phyloP scores from a whole-genome alignment of 257 asterid genomes.

The Forsythia viridissima region DNA sequence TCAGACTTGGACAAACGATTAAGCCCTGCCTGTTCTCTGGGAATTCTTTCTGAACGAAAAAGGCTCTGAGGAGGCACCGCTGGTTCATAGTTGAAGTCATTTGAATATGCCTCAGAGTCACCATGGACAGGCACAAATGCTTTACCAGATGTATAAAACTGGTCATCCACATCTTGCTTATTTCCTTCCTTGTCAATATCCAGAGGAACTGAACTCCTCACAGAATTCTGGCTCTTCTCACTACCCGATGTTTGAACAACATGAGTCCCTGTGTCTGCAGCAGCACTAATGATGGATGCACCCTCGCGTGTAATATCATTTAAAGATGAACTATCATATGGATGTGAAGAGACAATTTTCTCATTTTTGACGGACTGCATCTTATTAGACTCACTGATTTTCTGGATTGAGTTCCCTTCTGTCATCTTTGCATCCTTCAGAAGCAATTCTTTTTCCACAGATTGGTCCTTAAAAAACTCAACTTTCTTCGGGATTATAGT shows the following conservation, averaged over 20 bases:
- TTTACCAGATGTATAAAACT: conserved; percentile 33
- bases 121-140: conserved; percentile 40
- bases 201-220: conserved; percentile 33
- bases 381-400: conserved; percentile 44
- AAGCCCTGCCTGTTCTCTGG: conserved; percentile 65
- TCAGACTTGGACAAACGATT: conserved; percentile 77
- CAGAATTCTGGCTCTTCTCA: conserved; percentile 46
- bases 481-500: conserved; percentile 39
- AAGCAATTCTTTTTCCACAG: conserved; percentile 41
- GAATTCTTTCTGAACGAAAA: conserved; percentile 75
- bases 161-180: conserved; percentile 40
- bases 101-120: conserved; percentile 38
- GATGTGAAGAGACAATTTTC: conserved; percentile 38
- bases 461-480: conserved; percentile 44
- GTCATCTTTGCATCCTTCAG: conserved; percentile 48
- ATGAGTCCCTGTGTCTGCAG: conserved; percentile 33
- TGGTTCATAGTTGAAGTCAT: conserved; percentile 48
- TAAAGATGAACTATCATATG: conserved; percentile 28
- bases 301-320: conserved; percentile 39
- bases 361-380: conserved; percentile 45
- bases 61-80: conserved; percentile 56
- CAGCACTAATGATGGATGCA: conserved; percentile 36
- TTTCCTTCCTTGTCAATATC: conserved; percentile 43
- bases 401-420: conserved; percentile 50
- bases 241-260: conserved; percentile 33